These are phyloP conservation scores for Closterium sp. DNA, from an alignment of 139 green algal species.

Conservation along the genomic window DNA sequence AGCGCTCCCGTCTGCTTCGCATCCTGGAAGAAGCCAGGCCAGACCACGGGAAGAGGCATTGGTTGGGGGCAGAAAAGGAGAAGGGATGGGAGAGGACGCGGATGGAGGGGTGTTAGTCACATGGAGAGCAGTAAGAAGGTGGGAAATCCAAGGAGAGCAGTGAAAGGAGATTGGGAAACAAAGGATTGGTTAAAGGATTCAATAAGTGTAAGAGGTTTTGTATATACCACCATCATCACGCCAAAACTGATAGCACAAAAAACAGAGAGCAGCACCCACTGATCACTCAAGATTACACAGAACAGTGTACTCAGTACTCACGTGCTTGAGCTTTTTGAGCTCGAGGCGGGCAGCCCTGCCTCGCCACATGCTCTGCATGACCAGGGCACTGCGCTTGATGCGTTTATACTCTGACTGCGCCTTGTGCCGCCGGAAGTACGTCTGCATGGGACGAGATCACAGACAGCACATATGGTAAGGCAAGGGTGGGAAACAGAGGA, in stretches of 20 bases:
- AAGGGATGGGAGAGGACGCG: not conserved
- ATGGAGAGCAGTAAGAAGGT: not conserved
- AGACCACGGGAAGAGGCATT: not conserved
- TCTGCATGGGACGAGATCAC: conserved; percentile 56
- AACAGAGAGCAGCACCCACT: not conserved
- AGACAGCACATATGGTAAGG: not conserved
- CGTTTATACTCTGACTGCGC: conserved; percentile 60
- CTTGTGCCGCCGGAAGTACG: conserved; percentile 41
- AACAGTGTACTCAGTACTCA: not conserved
- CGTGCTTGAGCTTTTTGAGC: conserved; percentile 44
- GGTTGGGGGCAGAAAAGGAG: not conserved
- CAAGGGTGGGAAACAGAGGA: not conserved
- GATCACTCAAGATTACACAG: not conserved
- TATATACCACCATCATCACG: not conserved
- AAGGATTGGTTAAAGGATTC: no score
- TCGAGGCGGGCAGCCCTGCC: conserved; percentile 27
- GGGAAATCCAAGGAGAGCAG: not conserved
- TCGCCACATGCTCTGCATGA: conserved; percentile 51
- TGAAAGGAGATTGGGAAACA: not conserved
- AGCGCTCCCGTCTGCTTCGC: conserved; percentile 42
- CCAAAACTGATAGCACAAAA: not conserved
- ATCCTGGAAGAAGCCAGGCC: conserved; percentile 25
- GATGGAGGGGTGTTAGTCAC: not conserved
- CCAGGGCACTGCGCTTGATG: conserved; percentile 40
- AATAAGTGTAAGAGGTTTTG: not conserved